A percentile compares a stretch with the other conserved stretches of the same genome.
Evolutionary conservation across 306 rosid genomes (phyloP).

Genomic region (Elaeagnus macrophylla): DNA sequence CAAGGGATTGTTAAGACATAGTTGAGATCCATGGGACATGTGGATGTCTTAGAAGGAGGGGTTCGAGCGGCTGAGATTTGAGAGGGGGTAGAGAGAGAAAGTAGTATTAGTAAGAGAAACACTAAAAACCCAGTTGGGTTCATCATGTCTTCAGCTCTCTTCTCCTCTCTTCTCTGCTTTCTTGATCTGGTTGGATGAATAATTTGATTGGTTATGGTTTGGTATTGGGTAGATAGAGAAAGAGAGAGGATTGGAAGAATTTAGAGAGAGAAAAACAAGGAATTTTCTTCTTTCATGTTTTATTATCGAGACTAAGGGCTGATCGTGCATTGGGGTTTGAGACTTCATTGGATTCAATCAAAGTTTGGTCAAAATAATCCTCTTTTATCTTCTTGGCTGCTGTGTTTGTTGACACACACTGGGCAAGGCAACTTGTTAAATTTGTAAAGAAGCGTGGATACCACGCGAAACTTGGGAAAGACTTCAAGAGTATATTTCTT

Average conservation of each 20-base stretch:
- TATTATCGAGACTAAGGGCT: too few species aligned
- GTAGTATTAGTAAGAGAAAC: conserved; percentile 15
- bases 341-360: too few species aligned
- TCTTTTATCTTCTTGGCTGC: too few species aligned
- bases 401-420: too few species aligned
- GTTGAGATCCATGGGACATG: conserved; percentile 69
- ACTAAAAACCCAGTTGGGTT: conserved; percentile 15
- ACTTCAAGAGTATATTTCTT: too few species aligned
- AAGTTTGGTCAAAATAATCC: too few species aligned
- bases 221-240: not conserved
- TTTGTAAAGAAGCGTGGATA: too few species aligned
- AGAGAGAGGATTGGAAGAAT: not conserved
- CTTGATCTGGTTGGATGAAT: not conserved
- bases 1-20: conserved; percentile 59
- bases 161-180: conserved; percentile 1
- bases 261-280: too few species aligned
- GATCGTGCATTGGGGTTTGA: too few species aligned
- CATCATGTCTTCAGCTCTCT: not conserved
- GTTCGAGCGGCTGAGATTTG: conserved; percentile 22
- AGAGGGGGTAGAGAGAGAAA: conserved; percentile 16
- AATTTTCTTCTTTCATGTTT: too few species aligned
- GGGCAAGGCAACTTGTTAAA: too few species aligned
- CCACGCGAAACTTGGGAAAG: too few species aligned
- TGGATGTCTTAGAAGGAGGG: conserved; percentile 10
- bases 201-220: not conserved